Evolutionary conservation across 2,329 filamentous ascomycete species (phyloP), one percentile per base, ranked within the genome.

Genomic region (Tolypocladium cylindrosporum): DNA sequence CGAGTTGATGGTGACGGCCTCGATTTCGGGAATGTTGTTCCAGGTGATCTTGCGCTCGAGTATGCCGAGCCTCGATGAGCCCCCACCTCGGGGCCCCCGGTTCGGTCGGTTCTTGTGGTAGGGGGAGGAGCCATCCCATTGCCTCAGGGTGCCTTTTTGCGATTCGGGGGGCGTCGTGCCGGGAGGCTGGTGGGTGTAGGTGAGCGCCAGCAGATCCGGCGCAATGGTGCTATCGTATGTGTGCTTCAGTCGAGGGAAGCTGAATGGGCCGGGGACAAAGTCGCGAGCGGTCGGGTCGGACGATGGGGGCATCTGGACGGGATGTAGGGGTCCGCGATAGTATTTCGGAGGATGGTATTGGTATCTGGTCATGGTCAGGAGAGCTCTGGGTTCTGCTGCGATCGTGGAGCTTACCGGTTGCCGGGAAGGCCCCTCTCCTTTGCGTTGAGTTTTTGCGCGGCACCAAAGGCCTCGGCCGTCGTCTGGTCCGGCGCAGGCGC

Each of bases 341-440:
- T 92, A 99, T 77, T 93, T 94, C 62, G 94, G 94, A 55, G 93
- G 88, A 63, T 92, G 91, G 74, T 89, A 97, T 75, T 96, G 90
- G 77, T 97, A 99, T 81, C 93, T 96, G 61, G 31, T 27, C 8
- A 27, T 43, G 36, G 60, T 60, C 19, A 60, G 60, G 53, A 42
- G 51, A 48, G 39, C 56, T 16, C 45, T 57, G 39, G 24, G 10
- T n/a, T 27, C 19, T 54, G 6, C 27, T 4, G 8, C 14, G 31
- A 14, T 37, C 13, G 31, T 2, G 24, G 55, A 41, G 63, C 72
- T 63, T 68, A 78, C 81, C 78, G 71, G 67, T 77, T 75, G 61
- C 80, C 74, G 27, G 77, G 75, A 64, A 82, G 70, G 61, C 72
- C 66, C 62, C 66, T 65, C 56, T 72, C 68, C 62, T 74, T 71